These are phyloP conservation scores for Aspergillus cristatus DNA, from an alignment of 495 filamentous ascomycete genomes.

Conservation along the genomic window DNA sequence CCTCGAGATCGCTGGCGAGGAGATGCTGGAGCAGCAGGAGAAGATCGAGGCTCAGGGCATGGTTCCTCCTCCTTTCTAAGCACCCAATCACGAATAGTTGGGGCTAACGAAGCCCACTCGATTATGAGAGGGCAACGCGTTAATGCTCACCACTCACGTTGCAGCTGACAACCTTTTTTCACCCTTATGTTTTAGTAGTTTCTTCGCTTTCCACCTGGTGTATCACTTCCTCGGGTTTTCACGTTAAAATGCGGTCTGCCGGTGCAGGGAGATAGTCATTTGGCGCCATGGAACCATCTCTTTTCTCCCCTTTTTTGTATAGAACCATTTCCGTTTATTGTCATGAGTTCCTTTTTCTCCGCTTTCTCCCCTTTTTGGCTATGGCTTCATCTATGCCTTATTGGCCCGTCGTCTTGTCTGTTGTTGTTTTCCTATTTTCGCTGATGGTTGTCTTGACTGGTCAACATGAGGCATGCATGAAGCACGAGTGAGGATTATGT, in stretches of 20 bases:
- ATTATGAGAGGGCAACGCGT: slow-evolving; percentile 4
- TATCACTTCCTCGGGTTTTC: slow-evolving; percentile 24
- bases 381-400: slow-evolving; percentile 24
- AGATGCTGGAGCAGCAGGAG: slow-evolving; percentile 89
- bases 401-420: slow-evolving; percentile 19
- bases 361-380: slow-evolving; percentile 16
- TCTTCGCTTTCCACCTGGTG: slow-evolving; percentile 32
- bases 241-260: slow-evolving; percentile 23
- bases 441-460: slow-evolving; percentile 20
- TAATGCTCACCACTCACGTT: slow-evolving; percentile 3
- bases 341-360: slow-evolving; percentile 3
- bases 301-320: slow-evolving; percentile 27
- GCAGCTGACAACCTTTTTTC: slow-evolving; percentile 14
- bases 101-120: too few relatives aligned
- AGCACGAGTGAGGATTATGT: slow-evolving; percentile 24
- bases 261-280: slow-evolving; percentile 28
- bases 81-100: slow-evolving; percentile 3
- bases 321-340: slow-evolving; percentile 28
- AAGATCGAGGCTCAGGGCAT: slow-evolving; percentile 40
- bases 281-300: slow-evolving; percentile 34
- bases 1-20: slow-evolving; percentile 82
- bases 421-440: slow-evolving; percentile 18
- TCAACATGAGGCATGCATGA: slow-evolving; percentile 20
- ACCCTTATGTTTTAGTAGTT: slow-evolving; percentile 40
- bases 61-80: slow-evolving; percentile 47